Evolutionary conservation across 352 stramenopile genomes (phyloP), one percentile per base, ranked within the genome.

Genomic region (Aphanomyces invadans): DNA sequence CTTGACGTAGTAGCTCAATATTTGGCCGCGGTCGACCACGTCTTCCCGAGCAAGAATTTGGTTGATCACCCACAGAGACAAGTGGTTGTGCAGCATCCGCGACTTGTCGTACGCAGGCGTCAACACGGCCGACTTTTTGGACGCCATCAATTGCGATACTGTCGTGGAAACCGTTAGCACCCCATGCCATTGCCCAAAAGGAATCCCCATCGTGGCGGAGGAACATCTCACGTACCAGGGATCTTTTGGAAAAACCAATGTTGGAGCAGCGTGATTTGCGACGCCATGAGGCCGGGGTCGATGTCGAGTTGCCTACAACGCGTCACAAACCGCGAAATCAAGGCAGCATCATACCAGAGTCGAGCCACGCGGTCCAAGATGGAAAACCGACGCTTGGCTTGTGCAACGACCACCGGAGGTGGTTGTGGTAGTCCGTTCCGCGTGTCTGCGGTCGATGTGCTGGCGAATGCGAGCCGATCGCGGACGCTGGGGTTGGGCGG

Each of bases 181-280:
- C n/a, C n/a, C n/a, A n/a, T n/a, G n/a, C n/a, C n/a, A n/a, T n/a
- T n/a, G n/a, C n/a, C n/a, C n/a, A n/a, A n/a, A n/a, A n/a, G n/a
- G n/a, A n/a, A n/a, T n/a, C n/a, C n/a, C n/a, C n/a, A n/a, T n/a
- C n/a, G n/a, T n/a, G n/a, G n/a, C n/a, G n/a, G n/a, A n/a, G 31
- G 15, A 9, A 62, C 2, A 15, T 26, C 19, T 29, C n/a, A 36
- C 38, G 17, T 46, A 62, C 32, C 45, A 33, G 42, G 56, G 61
- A 95, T 91, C 38, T 90, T 88, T 70, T 86, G 92, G 70, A 93
- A 91, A 23, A 95, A 73, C 62, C 89, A 95, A 65, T 95, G 86
- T 60, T 95, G 82, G 62, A 95, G 82, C 53, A 91, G 48, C 1
- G 86, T 93, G 63, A 95, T 88, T 69, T 95, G 86, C 32, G 92